phyloP scores from a whole-genome alignment of 2,329 filamentous ascomycete species.

The Ophiocordyceps camponoti-rufipedis region DNA sequence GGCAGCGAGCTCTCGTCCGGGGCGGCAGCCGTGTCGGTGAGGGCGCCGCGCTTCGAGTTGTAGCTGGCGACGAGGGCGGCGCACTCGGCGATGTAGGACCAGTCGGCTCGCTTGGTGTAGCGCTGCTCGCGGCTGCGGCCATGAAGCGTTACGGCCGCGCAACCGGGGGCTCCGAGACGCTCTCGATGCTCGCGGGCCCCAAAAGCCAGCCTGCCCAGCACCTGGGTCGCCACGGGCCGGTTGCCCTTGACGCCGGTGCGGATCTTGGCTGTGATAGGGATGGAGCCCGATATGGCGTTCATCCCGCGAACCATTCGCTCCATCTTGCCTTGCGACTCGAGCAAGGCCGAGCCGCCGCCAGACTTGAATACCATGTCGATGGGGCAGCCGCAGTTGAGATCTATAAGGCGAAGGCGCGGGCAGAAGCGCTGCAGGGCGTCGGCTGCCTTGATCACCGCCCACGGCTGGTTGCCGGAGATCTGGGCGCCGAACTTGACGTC shows the following conservation, averaged over 20 bases:
- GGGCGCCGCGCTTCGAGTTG: conserved; percentile 45
- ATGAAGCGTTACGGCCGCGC: conserved; percentile 90
- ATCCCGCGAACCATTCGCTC: conserved; percentile 93
- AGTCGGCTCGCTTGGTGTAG: conserved; percentile 85
- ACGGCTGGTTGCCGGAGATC: conserved; percentile 82
- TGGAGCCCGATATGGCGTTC: conserved; percentile 79
- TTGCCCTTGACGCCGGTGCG: conserved; percentile 75
- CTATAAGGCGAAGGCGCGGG: conserved; percentile 74
- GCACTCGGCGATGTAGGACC: conserved; percentile 85
- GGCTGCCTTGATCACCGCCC: conserved; percentile 75
- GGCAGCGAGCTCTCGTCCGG: conserved; percentile 58
- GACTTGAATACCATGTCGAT: conserved; percentile 85
- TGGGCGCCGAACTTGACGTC: conserved; percentile 86
- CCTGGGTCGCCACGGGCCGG: conserved; percentile 59
- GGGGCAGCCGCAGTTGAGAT: conserved; percentile 92
- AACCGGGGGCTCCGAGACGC: conserved; percentile 57
- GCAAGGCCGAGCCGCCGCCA: conserved; percentile 76
- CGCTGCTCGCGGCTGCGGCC: conserved; percentile 86
- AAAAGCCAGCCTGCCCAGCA: conserved; percentile 68
- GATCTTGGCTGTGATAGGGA: conserved; percentile 89
- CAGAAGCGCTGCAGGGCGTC: conserved; percentile 62
- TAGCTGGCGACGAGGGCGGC: conserved; percentile 68
- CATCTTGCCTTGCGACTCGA: conserved; percentile 75
- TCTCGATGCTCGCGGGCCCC: conserved; percentile 57
- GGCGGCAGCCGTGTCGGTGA: conserved; percentile 62